Evolutionary conservation across 2,329 filamentous ascomycete species (phyloP), one percentile per base, ranked within the genome.

Genomic region (Sordariomycetes sp.): DNA sequence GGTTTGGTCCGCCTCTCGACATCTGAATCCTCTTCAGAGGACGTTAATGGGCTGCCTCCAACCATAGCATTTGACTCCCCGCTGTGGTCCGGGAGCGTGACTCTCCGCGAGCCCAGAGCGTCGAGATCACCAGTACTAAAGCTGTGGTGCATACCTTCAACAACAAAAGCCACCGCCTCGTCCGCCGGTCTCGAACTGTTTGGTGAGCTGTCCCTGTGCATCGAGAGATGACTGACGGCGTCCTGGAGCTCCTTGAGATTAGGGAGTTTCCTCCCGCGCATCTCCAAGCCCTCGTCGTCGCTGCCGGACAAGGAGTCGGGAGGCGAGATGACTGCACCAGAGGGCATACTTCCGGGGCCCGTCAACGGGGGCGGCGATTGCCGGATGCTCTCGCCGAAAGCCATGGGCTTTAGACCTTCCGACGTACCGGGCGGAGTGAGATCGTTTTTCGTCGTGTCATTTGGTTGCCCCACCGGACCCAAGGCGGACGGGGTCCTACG

Each of bases 261-360:
- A 59, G 77, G 75, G 12, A 77, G 70, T 55, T 74, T 70, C 54
- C 77, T 72, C n/a, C 73, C 76, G 4, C 76, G 72, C 6, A 72
- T 65, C 55, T 75, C 69, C 2, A 68, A 69, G 25, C 82, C 84
- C 45, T 50, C 90, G 63, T 95, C 90, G 67, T 96, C 91, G 69
- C 91, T 90, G 28, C 86, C 91, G 42, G 52, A 55, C 17, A 52
- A 34, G 36, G 91, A 96, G 65, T 96, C 92, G 10, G 92, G 92
- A 39, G 92, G 92, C 0, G 92, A 96, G 59, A 95, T 88, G 63
- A 96, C 82, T 61, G 89, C 90, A 60, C 89, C 90, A 61, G 83
- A 82, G 50, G 90, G 90, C 69, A 96, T 94, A 61, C 81, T 74
- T 59, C 82, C 70, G 28, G 75, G 79, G 72, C 89, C 84, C 61